phyloP scores from a whole-genome alignment of 306 rosid species.

The Castanea crenata region DNA sequence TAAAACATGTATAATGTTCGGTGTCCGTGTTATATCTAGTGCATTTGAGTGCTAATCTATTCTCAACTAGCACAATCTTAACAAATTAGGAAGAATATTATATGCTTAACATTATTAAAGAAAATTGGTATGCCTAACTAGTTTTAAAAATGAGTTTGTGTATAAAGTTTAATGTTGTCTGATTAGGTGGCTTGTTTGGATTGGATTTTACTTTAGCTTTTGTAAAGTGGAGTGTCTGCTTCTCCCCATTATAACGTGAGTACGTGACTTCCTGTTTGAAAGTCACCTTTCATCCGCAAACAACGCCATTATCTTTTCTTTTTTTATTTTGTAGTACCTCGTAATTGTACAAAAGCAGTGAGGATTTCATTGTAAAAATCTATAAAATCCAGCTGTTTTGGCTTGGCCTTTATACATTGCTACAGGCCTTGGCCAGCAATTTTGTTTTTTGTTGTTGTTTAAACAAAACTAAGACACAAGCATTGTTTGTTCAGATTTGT shows the following conservation, averaged over 20 bases:
- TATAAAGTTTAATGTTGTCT: not conserved
- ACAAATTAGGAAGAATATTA: no score
- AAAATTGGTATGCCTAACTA: no score
- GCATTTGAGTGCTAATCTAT: no score
- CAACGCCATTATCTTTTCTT: not conserved
- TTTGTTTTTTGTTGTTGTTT: no score
- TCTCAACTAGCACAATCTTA: no score
- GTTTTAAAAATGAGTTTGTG: no score
- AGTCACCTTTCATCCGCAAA: slow-evolving; percentile 14
- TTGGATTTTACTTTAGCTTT: not conserved
- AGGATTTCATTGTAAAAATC: not conserved
- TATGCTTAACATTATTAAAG: no score
- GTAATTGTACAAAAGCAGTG: not conserved
- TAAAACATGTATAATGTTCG: fast-evolving
- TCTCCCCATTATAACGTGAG: not conserved
- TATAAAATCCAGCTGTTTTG: not conserved
- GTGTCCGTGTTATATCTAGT: no score
- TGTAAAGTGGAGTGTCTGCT: not conserved
- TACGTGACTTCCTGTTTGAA: not conserved
- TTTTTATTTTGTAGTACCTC: not conserved
- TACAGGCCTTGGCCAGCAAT: not conserved
- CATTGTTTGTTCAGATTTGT: no score
- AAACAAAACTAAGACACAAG: no score
- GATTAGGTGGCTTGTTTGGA: not conserved
- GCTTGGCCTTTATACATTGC: not conserved